These are phyloP conservation scores for Raffaelea ambrosiae DNA, from an alignment of 2,329 filamentous ascomycete species.

Conservation along the genomic window DNA sequence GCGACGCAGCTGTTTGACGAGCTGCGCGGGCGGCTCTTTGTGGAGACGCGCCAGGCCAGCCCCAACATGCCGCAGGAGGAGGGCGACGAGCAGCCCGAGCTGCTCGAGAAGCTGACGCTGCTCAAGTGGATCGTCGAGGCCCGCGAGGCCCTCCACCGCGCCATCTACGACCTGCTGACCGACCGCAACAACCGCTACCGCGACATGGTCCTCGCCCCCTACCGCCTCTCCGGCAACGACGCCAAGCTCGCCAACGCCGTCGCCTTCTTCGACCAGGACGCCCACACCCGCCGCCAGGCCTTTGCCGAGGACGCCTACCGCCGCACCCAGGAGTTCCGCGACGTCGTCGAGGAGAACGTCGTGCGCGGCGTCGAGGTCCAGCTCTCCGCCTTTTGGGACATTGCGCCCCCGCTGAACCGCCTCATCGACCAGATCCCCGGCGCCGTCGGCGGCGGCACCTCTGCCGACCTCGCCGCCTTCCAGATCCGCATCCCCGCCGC, in stretches of 20 bases:
- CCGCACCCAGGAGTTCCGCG: constrained; percentile 68
- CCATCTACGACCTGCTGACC: constrained; percentile 74
- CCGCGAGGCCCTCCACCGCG: constrained; percentile 77
- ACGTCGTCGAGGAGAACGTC: constrained; percentile 76
- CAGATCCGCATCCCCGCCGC: constrained; percentile 66
- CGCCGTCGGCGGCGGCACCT: no score
- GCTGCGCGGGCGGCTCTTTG: constrained; percentile 62
- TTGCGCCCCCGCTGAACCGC: constrained; percentile 71
- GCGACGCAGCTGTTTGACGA: constrained; percentile 72
- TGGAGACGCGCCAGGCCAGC: constrained; percentile 56
- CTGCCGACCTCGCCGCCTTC: constrained; percentile 46
- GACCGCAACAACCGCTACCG: constrained; percentile 83
- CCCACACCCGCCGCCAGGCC: constrained; percentile 58
- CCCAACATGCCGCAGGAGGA: constrained; percentile 88
- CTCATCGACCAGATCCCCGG: constrained; percentile 68
- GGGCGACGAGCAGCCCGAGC: constrained; percentile 87
- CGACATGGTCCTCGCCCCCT: constrained; percentile 74
- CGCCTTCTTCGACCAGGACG: constrained; percentile 75
- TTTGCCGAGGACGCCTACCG: constrained; percentile 65
- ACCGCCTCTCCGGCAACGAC: constrained; percentile 62
- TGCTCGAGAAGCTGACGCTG: constrained; percentile 87
- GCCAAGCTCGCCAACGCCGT: constrained; percentile 74
- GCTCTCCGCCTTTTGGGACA: constrained; percentile 94
- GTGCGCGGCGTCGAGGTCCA: constrained; percentile 83
- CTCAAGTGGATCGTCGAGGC: constrained; percentile 97